These are phyloP conservation scores for Daedaleopsis nitida DNA, from an alignment of 768 basidiomycete species.

Conservation along the genomic window DNA sequence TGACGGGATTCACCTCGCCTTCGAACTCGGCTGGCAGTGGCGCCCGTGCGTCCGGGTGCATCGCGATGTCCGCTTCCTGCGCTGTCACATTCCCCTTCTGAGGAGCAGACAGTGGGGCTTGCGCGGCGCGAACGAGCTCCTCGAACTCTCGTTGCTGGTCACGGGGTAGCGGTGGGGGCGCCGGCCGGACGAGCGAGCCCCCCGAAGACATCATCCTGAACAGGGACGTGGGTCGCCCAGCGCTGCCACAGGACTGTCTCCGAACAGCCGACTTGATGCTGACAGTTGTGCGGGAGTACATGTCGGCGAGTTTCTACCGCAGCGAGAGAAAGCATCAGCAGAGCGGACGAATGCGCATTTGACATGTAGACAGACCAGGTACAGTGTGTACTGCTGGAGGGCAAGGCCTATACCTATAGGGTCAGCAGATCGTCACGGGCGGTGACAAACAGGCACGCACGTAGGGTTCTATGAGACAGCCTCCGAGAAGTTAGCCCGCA, in stretches of 20 bases:
- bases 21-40: conserved; percentile 70
- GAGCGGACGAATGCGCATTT: not conserved
- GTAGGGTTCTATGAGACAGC: too few relatives aligned
- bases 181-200: conserved; percentile 52
- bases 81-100: conserved; percentile 18
- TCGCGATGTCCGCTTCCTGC: conserved; percentile 43
- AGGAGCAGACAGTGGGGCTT: conserved; percentile 41
- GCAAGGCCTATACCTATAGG: too few relatives aligned
- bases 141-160: conserved; percentile 87
- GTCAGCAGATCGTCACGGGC: too few relatives aligned
- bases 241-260: too few relatives aligned
- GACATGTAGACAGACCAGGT: not conserved
- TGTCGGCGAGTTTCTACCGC: not conserved
- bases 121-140: conserved; percentile 68
- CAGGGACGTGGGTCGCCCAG: not conserved
- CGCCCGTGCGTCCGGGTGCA: conserved; percentile 71
- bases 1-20: conserved; percentile 77
- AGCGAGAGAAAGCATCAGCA: not conserved
- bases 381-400: not conserved
- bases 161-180: conserved; percentile 74
- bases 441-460: too few relatives aligned
- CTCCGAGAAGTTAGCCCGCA: too few relatives aligned
- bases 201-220: conserved; percentile 28
- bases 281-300: not conserved
- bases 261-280: not conserved